phyloP scores from a whole-genome alignment of 208 protist genomes.

The Leishmania tarentolae region DNA sequence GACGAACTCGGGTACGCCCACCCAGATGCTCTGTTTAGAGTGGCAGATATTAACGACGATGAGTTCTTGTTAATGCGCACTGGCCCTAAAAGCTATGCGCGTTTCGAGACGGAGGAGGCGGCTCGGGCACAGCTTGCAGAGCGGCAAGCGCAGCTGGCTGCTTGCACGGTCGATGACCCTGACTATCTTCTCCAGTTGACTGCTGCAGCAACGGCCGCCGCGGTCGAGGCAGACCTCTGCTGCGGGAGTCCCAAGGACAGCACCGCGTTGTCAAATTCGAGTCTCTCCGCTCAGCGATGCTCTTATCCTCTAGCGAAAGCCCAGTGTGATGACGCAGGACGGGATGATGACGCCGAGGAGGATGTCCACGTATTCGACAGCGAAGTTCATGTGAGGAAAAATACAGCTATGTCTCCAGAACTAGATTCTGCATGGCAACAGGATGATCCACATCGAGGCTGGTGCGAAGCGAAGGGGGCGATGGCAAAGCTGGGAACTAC shows the following conservation, averaged over 20 bases:
- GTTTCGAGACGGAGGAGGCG: constrained; percentile 13
- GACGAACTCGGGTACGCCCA: constrained; percentile 50
- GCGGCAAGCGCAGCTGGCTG: constrained; percentile 11
- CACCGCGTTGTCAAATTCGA: not conserved
- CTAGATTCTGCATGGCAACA: constrained; percentile 16
- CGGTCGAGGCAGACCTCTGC: not conserved
- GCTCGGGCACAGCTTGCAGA: constrained; percentile 11
- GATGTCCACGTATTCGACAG: not conserved
- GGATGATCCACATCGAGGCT: constrained; percentile 18
- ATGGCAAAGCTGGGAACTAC: not conserved
- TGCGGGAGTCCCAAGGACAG: not conserved
- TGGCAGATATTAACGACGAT: constrained; percentile 86
- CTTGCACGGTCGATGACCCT: constrained; percentile 18
- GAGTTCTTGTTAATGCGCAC: constrained; percentile 56
- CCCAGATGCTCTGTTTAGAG: constrained; percentile 45
- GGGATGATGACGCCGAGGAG: not conserved
- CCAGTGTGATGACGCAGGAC: not conserved
- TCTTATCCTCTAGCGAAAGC: too few species aligned
- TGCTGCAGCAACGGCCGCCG: constrained; percentile 1
- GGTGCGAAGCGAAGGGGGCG: not conserved
- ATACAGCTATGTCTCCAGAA: not conserved
- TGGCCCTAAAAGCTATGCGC: constrained; percentile 30
- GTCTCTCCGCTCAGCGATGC: not conserved
- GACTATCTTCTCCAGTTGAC: constrained; percentile 6
- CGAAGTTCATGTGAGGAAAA: not conserved